Evolutionary conservation across 208 protist genomes (phyloP), one percentile per base, ranked within the genome.

Genomic region (Strigomonas culicis): DNA sequence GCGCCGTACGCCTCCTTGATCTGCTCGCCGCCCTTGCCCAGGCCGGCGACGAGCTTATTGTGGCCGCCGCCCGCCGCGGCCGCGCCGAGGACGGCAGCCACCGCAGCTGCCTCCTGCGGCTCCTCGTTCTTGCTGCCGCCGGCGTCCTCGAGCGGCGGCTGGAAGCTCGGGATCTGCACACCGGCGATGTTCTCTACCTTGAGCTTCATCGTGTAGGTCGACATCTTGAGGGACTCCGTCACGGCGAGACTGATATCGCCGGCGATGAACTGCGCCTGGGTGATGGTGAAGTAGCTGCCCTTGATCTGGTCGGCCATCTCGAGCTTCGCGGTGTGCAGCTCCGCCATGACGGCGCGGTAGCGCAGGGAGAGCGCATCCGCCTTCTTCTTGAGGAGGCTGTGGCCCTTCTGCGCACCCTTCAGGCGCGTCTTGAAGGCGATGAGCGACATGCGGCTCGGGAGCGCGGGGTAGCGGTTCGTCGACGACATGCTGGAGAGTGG

Each of bases 361-460:
- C 94, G 86, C 59, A 99, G 71, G 17, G 85, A 95, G n/a, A 99
- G 87, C 17, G 99, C 99, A 80, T 99, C 99, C 24, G 94, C 86
- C 81, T 99, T 99, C 76, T 99, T 99, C 86, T 99, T 99, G 28
- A 99, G 88, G 51, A 99, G 88, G 53, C 82, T 94, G 86, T 99
- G 97, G 10, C 99, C 99, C 72, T 98, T 99, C 75, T 98, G 80
- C 4, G 99, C 99, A 59, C 97, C 98, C 65, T 97, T 97, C 34
- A 99, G 75, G 43, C 96, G 88, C 0, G 63, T 78, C 83, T 99
- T 98, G 80, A 97, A 96, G 43, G 86, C 75, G 72, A 94, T 94
- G 31, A 97, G 82, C 28, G 89, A 93, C 91, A 98, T 97, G 63
- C 94, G 91, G 66, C 86, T 94, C 19, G 94, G 94, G 44, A 98